Evolutionary conservation across 1,284 basidiomycete genomes (phyloP).

Genomic region (Ceratobasidium theobromae): DNA sequence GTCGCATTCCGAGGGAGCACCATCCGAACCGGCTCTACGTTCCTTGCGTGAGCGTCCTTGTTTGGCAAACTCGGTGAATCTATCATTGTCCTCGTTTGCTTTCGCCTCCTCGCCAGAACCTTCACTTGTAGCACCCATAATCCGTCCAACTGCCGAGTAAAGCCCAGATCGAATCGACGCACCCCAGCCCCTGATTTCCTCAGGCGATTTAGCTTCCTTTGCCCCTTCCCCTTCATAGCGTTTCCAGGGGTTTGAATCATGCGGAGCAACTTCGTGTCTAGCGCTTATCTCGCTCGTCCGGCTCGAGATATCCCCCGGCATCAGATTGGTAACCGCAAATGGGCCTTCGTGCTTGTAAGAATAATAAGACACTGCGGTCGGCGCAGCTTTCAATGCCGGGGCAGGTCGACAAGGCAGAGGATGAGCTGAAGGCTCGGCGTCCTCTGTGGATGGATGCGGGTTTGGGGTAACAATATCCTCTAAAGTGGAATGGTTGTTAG

Average conservation of each 20-base stretch:
- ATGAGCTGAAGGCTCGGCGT: not conserved
- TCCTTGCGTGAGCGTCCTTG: not conserved
- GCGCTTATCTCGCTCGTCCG: not conserved
- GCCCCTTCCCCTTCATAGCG: conserved; percentile 10
- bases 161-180: conserved; percentile 1
- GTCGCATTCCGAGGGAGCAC: not conserved
- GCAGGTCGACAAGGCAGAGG: not conserved
- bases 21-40: not conserved
- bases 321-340: conserved; percentile 26
- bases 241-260: conserved; percentile 26
- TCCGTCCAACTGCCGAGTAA: conserved; percentile 3
- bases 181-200: not conserved
- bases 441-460: not conserved
- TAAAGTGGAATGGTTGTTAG: too few species aligned
- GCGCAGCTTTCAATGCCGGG: not conserved
- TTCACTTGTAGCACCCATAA: not conserved
- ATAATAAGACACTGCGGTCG: not conserved
- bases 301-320: conserved; percentile 28
- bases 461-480: conserved; percentile 8
- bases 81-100: not conserved
- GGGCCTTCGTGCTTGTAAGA: conserved; percentile 1
- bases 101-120: not conserved
- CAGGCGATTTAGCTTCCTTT: not conserved
- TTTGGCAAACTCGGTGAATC: not conserved
- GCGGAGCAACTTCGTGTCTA: not conserved